These are phyloP conservation scores for Leishmania mexicana DNA, from an alignment of 208 protist species.

Conservation along the genomic window DNA sequence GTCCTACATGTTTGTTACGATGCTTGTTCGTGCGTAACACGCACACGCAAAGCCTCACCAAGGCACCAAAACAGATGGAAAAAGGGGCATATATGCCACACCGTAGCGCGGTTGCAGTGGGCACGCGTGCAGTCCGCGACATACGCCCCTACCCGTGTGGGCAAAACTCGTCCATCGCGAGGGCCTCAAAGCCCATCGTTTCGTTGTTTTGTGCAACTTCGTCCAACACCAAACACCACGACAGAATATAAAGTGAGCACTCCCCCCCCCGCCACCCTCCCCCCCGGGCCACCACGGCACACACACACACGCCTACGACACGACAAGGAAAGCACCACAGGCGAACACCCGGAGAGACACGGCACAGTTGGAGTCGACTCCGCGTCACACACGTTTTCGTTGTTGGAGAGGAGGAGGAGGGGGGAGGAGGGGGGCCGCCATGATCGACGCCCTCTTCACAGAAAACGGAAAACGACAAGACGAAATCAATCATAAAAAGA, in stretches of 20 bases:
- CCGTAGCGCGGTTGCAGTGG: neutral
- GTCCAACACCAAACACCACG: neutral
- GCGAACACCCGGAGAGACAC: no score
- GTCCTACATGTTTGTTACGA: neutral
- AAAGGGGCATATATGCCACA: constrained; percentile 2
- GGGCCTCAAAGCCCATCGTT: neutral
- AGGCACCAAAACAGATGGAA: neutral
- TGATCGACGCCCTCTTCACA: neutral
- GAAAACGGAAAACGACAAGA: neutral
- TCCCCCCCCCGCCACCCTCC: neutral
- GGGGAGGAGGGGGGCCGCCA: neutral
- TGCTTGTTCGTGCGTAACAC: neutral
- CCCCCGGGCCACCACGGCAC: neutral
- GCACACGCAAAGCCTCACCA: neutral
- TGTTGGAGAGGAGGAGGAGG: no score
- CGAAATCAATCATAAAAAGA: neutral
- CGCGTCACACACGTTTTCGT: neutral
- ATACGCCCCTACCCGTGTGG: neutral
- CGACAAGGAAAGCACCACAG: neutral
- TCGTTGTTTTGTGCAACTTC: neutral
- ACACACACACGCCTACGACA: neutral
- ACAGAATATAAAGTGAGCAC: neutral
- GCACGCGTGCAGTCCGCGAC: neutral
- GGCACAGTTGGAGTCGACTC: no score
- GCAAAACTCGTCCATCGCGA: neutral